A percentile compares a stretch with the other conserved stretches of the same genome.
These are phyloP conservation scores for Cucurbita argyrosperma DNA, from an alignment of 306 rosid species.

Conservation along the genomic window DNA sequence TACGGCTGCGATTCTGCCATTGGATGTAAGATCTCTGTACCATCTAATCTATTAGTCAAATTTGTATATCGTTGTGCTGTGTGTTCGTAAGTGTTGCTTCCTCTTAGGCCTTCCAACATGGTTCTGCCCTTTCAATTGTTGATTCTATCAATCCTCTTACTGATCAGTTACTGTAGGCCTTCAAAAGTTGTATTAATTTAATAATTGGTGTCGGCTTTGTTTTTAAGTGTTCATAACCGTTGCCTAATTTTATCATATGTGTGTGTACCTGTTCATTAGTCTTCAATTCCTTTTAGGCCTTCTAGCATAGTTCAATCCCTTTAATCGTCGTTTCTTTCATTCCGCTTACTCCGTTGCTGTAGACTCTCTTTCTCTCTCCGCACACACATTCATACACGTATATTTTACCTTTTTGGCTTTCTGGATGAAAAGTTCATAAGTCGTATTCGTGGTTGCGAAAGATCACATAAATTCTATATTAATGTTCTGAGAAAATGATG, in stretches of 20 bases:
- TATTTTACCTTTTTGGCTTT: background rate
- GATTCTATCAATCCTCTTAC: background rate
- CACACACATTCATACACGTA: too few relatives aligned
- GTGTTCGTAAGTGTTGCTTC: background rate
- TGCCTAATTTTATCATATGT: too few relatives aligned
- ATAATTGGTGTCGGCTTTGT: too few relatives aligned
- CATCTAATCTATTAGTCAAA: background rate
- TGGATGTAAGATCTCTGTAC: background rate
- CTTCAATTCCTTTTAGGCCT: background rate
- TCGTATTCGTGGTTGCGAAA: background rate
- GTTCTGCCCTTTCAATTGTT: background rate
- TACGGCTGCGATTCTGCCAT: background rate
- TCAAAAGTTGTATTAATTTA: too few relatives aligned
- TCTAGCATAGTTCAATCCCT: background rate
- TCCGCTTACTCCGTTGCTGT: background rate
- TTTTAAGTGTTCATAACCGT: too few relatives aligned
- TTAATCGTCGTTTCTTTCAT: background rate
- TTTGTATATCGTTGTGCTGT: background rate
- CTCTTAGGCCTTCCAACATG: background rate
- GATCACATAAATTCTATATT: background rate
- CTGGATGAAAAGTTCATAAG: background rate
- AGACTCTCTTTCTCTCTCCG: too few relatives aligned
- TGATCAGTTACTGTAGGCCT: background rate
- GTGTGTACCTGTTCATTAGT: background rate
- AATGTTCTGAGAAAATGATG: background rate